Base-by-base conservation (phyloP, 2,329 filamentous ascomycete species). In the Fusarium sp. region DNA sequence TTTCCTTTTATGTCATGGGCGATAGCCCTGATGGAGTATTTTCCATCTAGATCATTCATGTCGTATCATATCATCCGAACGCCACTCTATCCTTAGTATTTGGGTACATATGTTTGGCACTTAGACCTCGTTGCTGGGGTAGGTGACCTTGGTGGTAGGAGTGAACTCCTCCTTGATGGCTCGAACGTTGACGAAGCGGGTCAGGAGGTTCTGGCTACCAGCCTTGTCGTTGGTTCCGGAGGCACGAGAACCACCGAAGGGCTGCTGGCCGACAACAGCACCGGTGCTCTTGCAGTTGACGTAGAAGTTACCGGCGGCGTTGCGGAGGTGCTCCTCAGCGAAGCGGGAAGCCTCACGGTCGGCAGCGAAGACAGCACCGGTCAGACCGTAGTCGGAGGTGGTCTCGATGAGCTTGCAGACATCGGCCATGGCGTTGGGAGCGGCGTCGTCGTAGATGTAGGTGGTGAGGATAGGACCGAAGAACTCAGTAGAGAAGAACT, bases 271-370 rank as follows among this genome's bases (percentile, higher is more conserved):
- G 9, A 92, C 89, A 26, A 92, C 89, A 16, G 90, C 89, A 38
- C 89, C 90, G 3, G 90, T 92, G 78, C 88, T 90, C 86, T 94
- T 94, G 83, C 90, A 92, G 82, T 94, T 95, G 80, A 95, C 85
- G 82, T 95, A 95, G 78, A 94, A 94, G 83, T 95, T 95, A 41
- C 92, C 92, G 1, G 92, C 92, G 0, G 90, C 83, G 76, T 94
- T 89, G 69, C 91, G 84, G 54, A 95, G 83, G 64, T 84, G 86
- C 72, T 93, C 87, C 78, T 94, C 91, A 0, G 91, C 92, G 57
- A 84, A 84, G 26, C 89, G 85, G 62, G 94, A 81, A 15, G 85
- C 89, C 46, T 84, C 80, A 40, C 92, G 83, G 78, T 94, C 91
- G 57, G 84, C 80, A 11, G 92, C 91, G 77, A 95, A 95, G 56